Conservation (phyloP, 352 stramenopile species). For the Saprolegnia diclina region DNA sequence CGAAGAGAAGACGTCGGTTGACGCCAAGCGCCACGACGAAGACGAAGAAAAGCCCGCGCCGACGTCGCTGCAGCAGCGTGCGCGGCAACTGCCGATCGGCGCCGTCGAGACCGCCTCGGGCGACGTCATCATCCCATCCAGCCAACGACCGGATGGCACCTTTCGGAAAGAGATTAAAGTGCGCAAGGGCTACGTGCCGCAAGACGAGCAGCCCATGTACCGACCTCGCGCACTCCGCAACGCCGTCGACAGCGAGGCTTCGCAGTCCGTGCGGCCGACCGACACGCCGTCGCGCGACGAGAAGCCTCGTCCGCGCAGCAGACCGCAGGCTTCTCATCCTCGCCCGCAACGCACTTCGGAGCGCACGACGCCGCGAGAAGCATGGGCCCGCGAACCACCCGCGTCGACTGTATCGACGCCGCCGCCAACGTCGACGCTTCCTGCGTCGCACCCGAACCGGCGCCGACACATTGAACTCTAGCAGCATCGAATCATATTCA, state of each 20-base stretch:
- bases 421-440: neutral
- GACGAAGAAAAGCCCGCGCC: slow-evolving; percentile 29
- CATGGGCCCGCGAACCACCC: no score
- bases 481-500: no score
- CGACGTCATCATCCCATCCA: slow-evolving; percentile 58
- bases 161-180: slow-evolving; percentile 76
- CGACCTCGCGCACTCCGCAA: slow-evolving; percentile 59
- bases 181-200: slow-evolving; percentile 69
- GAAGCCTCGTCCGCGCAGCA: no score
- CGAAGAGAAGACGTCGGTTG: slow-evolving; percentile 22
- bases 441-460: neutral
- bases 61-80: slow-evolving; percentile 9
- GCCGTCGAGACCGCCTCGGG: slow-evolving; percentile 57
- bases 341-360: no score
- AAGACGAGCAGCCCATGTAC: slow-evolving; percentile 79
- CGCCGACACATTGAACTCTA: slow-evolving; percentile 15
- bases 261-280: no score
- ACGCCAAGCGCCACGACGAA: slow-evolving; percentile 25
- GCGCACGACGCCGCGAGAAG: no score
- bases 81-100: slow-evolving; percentile 43
- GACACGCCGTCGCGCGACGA: no score
- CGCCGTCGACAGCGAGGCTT: neutral
- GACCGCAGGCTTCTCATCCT: no score
- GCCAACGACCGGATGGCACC: slow-evolving; percentile 58
- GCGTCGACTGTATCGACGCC: neutral